A percentile compares a stretch with the other conserved stretches of the same genome.
Evolutionary conservation across 805 yeast species (phyloP).

Genomic region (Torulaspora microellipsoides): DNA sequence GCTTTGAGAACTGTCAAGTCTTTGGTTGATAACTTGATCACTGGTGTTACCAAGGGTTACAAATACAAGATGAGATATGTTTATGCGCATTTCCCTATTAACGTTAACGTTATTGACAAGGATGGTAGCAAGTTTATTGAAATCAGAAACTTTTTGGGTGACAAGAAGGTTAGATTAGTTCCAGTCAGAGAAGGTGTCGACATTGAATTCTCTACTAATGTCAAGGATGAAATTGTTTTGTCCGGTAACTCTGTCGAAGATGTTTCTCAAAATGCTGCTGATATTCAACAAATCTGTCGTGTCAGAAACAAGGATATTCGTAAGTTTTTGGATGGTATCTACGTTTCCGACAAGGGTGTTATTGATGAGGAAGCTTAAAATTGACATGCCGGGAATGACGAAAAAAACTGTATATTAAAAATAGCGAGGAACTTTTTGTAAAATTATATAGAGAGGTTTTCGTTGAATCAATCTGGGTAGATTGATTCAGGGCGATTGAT

Average conservation of each 20-base stretch:
- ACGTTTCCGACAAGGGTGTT: constrained; percentile 93
- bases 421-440: too few species aligned
- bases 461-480: too few species aligned
- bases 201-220: constrained; percentile 72
- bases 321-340: constrained; percentile 99
- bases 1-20: constrained; percentile 98
- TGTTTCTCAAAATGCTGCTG: constrained; percentile 14
- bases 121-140: constrained; percentile 75
- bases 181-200: constrained; percentile 85
- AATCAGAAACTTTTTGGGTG: constrained; percentile 99
- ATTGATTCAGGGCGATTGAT: too few species aligned
- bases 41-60: constrained; percentile 99
- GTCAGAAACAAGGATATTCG: constrained; percentile 99
- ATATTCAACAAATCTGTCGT: constrained; percentile 91
- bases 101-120: constrained; percentile 83
- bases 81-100: constrained; percentile 99
- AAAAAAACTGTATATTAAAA: too few species aligned
- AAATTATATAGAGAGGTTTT: too few species aligned
- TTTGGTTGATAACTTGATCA: constrained; percentile 85
- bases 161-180: constrained; percentile 91
- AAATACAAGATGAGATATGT: constrained; percentile 99
- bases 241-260: constrained; percentile 50
- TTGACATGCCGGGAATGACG: too few species aligned
- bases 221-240: constrained; percentile 92
- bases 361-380: constrained; percentile 49